Base-by-base conservation (phyloP, 2,329 filamentous ascomycete species). In the Apiospora saccharicola region DNA sequence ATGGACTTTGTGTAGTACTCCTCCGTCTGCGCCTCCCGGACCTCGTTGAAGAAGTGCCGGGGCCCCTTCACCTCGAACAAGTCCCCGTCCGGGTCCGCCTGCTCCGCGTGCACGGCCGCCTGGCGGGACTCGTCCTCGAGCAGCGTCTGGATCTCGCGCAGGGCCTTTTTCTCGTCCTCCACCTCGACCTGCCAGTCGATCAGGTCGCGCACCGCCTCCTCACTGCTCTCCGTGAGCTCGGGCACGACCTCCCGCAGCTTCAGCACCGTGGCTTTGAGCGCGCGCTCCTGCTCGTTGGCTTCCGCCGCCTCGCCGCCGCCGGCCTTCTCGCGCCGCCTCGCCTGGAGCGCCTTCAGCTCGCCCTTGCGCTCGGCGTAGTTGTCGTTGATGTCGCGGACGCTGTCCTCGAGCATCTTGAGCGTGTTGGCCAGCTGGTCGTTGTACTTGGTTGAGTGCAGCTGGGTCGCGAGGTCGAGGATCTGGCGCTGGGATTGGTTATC, bases 331-430 rank as follows among this genome's bases (percentile, higher is more conserved):
- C 78, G 81, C 73, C 84, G 81, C n/a, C 75, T 75, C 71, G 80
- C 78, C 43, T 79, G 79, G 2, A 85, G 75, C 7, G 81, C 80
- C n/a, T 72, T 72, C 6, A 81, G 82, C 13, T 67, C 71, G 12
- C 80, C 78, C 61, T 79, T 79, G 19, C 86, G 79, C 30, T 83
- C 83, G 10, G 74, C 74, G 73, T 79, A 78, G 41, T 79, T 77
- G 71, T 89, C 88, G 75, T 90, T 87, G 75, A 89, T 80, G 75
- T 84, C 84, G 68, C 84, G 83, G 16, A 89, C 84, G 72, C 80
- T 83, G 53, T 81, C 80, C 41, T 83, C 83, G 22, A 90, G 82
- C 12, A 86, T 77, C 8, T 81, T 79, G 47, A 84, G 75, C 6
- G 86, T 84, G 34, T 85, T 80, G 69, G 82, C 82, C 43, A 90